Evolutionary conservation across 139 green algal species (phyloP).

Genomic region (Micractinium conductrix): DNA sequence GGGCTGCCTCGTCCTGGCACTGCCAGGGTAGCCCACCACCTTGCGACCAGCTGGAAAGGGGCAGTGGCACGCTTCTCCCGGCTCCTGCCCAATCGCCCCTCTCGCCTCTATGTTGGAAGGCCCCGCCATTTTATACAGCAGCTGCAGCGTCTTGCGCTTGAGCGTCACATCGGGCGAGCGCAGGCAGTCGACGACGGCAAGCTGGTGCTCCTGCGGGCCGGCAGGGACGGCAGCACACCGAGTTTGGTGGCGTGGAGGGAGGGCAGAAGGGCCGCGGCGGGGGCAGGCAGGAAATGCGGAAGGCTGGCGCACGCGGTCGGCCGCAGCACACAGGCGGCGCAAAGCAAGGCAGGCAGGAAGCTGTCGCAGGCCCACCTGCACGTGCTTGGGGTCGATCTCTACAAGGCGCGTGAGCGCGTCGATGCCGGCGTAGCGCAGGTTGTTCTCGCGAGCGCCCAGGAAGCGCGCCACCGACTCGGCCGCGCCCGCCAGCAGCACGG

Average conservation of each 20-base stretch:
- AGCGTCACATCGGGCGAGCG: conserved; percentile 95
- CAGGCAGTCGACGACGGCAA: conserved; percentile 97
- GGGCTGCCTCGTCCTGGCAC: too few relatives aligned
- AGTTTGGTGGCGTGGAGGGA: background rate
- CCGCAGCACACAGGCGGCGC: background rate
- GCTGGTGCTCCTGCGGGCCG: conserved; percentile 75
- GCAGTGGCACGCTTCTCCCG: too few relatives aligned
- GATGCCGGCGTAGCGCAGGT: conserved; percentile 86
- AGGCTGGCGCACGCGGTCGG: background rate
- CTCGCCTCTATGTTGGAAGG: conserved; percentile 92
- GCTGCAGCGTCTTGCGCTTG: conserved; percentile 94
- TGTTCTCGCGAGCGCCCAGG: conserved; percentile 76
- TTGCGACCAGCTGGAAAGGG: too few relatives aligned
- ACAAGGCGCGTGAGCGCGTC: conserved; percentile 85
- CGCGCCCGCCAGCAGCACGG: conserved; percentile 74
- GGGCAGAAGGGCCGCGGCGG: background rate
- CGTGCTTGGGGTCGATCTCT: conserved; percentile 73
- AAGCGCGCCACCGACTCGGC: conserved; percentile 82
- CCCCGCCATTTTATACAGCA: conserved; percentile 97
- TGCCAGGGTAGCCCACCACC: too few relatives aligned
- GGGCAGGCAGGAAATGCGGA: background rate
- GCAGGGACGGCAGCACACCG: background rate
- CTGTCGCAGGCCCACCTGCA: conserved; percentile 16
- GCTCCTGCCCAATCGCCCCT: too few relatives aligned
- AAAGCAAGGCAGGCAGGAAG: background rate